Evolutionary conservation across 805 yeast species (phyloP).

Genomic region (Groenewaldozyma tartarivorans): DNA sequence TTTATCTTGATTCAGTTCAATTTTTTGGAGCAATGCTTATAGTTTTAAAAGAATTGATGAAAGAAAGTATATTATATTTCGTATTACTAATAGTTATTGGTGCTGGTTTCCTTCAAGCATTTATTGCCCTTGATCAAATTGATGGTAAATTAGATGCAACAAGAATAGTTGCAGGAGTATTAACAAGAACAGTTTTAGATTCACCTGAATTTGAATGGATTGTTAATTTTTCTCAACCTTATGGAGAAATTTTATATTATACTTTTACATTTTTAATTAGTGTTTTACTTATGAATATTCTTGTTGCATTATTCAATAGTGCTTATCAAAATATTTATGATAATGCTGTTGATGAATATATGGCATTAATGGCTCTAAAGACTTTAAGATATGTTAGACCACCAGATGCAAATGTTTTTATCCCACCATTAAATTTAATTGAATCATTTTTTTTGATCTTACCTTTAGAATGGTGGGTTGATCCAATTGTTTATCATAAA

Average conservation of each 20-base stretch:
- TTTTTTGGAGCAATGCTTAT: slow-evolving; percentile 88
- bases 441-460: slow-evolving; percentile 47
- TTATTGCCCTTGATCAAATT: slow-evolving; percentile 76
- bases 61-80: slow-evolving; percentile 76
- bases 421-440: slow-evolving; percentile 74
- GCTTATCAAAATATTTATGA: slow-evolving; percentile 75
- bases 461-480: slow-evolving; percentile 32
- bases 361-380: slow-evolving; percentile 77
- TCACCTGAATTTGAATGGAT: slow-evolving; percentile 65
- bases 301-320: slow-evolving; percentile 76
- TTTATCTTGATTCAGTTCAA: slow-evolving; percentile 67
- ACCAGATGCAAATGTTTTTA: slow-evolving; percentile 76
- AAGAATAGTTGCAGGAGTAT: slow-evolving; percentile 46
- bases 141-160: slow-evolving; percentile 52
- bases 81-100: slow-evolving; percentile 60
- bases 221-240: slow-evolving; percentile 70
- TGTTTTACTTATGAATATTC: slow-evolving; percentile 68
- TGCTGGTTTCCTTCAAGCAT: slow-evolving; percentile 78
- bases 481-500: slow-evolving; percentile 26
- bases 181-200: slow-evolving; percentile 66
- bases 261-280: slow-evolving; percentile 65
- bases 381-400: slow-evolving; percentile 78
- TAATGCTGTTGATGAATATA: slow-evolving; percentile 75
- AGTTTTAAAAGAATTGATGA: slow-evolving; percentile 76
- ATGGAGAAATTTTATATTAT: slow-evolving; percentile 72